Evolutionary conservation across 495 filamentous ascomycete genomes (phyloP).

Genomic region (Aspergillus cavernicola): DNA sequence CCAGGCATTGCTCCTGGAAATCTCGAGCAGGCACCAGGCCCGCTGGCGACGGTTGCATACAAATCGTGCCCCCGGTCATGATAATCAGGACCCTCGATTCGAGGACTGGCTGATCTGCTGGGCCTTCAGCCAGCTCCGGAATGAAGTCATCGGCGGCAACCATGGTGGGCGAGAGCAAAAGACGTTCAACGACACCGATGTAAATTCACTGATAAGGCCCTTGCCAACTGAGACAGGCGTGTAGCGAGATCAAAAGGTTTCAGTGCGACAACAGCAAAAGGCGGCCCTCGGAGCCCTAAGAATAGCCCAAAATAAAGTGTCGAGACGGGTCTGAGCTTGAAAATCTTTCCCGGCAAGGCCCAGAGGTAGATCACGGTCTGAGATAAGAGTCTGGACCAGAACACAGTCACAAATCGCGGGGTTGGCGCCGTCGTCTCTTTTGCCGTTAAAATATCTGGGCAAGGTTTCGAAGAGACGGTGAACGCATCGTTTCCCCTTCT

Average conservation of each 20-base stretch:
- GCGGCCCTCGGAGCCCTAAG: not conserved
- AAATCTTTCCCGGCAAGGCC: slow-evolving; percentile 6
- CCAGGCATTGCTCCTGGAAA: slow-evolving; percentile 81
- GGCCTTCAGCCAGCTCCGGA: slow-evolving; percentile 23
- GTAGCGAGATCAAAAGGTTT: not conserved
- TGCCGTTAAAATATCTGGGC: not conserved
- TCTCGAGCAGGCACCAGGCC: slow-evolving; percentile 70
- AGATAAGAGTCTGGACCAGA: slow-evolving; percentile 6
- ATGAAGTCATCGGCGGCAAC: slow-evolving; percentile 17
- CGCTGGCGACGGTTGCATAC: slow-evolving; percentile 72
- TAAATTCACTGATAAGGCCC: not conserved
- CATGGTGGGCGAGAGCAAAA: slow-evolving; percentile 22
- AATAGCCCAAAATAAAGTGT: slow-evolving; percentile 4
- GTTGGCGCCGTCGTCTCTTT: not conserved
- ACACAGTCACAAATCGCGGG: not conserved
- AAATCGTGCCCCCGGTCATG: slow-evolving; percentile 95
- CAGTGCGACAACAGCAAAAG: not conserved
- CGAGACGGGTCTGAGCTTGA: not conserved
- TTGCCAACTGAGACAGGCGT: not conserved
- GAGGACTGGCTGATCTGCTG: slow-evolving; percentile 25
- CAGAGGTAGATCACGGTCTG: not conserved
- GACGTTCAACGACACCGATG: not conserved
- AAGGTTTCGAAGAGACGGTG: not conserved
- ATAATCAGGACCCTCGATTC: slow-evolving; percentile 85
- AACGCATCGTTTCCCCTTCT: not conserved